Conservation (phyloP, 192 early-diverging fungal species). For the Diversispora epigaea region DNA sequence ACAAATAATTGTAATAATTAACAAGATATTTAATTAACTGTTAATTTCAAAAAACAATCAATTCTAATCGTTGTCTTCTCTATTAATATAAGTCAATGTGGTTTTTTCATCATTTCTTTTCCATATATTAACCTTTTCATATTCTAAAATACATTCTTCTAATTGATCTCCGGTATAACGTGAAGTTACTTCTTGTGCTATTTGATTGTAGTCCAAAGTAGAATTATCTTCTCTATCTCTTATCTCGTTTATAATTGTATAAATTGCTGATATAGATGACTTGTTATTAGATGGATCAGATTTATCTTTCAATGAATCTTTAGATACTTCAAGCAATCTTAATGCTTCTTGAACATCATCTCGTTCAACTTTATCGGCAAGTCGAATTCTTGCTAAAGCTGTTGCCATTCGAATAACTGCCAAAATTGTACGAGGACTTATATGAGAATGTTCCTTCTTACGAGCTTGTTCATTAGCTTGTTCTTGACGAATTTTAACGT, state of each 20-base stretch:
- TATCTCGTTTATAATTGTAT: conserved; percentile 73
- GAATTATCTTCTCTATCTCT: conserved; percentile 44
- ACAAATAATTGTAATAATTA: too few species aligned
- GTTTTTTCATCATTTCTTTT: conserved; percentile 60
- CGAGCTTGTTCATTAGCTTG: conserved; percentile 53
- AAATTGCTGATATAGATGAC: conserved; percentile 68
- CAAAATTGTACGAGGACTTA: conserved; percentile 82
- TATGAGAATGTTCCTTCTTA: conserved; percentile 73
- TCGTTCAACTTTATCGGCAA: conserved; percentile 61
- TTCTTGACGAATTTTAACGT: conserved; percentile 72
- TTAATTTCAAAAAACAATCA: neutral
- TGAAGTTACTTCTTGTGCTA: conserved; percentile 69
- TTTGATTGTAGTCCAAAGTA: conserved; percentile 55
- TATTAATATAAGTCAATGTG: conserved; percentile 38
- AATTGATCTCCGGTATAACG: conserved; percentile 80
- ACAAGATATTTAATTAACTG: neutral
- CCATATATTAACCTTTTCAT: conserved; percentile 76
- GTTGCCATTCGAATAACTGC: conserved; percentile 82
- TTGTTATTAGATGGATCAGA: conserved; percentile 45
- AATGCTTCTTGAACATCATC: conserved; percentile 87
- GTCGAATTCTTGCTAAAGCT: conserved; percentile 79
- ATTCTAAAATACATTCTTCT: conserved; percentile 67
- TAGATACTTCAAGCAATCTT: conserved; percentile 87
- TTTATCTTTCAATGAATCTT: conserved; percentile 75
- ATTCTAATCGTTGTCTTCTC: neutral